phyloP scores from a whole-genome alignment of 345 rosid species.

The Salix arbutifolia region DNA sequence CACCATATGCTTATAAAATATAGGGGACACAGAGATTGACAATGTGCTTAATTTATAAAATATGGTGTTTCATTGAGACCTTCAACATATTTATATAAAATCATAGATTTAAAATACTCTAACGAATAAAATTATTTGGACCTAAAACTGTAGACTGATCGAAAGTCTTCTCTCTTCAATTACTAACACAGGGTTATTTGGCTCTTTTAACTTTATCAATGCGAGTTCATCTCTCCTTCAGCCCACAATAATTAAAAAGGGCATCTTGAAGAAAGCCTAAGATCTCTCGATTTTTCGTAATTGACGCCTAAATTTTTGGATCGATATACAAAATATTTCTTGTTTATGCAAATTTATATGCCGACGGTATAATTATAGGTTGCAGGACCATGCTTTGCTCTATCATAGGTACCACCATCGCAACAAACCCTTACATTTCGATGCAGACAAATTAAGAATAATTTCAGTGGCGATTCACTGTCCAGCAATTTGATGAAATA shows the following conservation, averaged over 20 bases:
- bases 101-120: not conserved
- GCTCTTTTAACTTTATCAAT: not conserved
- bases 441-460: not conserved
- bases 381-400: not conserved
- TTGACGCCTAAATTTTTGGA: not conserved
- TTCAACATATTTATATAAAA: not conserved
- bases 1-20: too few relatives aligned
- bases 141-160: not conserved
- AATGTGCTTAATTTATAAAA: too few relatives aligned
- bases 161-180: not conserved
- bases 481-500: not conserved
- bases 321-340: not conserved
- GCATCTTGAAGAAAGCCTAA: not conserved
- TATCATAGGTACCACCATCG: not conserved
- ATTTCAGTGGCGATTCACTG: not conserved
- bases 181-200: not conserved
- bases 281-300: not conserved
- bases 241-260: not conserved
- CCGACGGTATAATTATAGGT: slow-evolving; percentile 2
- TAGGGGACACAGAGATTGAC: too few relatives aligned
- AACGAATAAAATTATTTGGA: not conserved
- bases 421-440: not conserved
- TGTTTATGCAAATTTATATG: not conserved
- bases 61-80: not conserved
- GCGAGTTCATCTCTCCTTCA: not conserved